Evolutionary conservation across 2,329 filamentous ascomycete species (phyloP), one percentile per base, ranked within the genome.

Genomic region (Thielaviopsis cerberus): DNA sequence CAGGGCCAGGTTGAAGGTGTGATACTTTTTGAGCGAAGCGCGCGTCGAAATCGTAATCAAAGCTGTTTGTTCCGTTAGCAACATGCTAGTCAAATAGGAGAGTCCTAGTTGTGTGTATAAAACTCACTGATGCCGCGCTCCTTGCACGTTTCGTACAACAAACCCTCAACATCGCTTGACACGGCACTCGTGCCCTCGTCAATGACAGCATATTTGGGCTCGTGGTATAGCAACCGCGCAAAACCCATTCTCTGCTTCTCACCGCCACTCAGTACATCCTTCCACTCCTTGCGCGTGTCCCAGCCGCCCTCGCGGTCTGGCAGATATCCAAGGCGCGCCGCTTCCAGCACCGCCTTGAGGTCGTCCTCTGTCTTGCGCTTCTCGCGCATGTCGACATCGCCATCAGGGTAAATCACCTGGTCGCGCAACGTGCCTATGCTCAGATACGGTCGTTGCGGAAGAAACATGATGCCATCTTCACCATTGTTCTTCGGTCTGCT

Each of bases 281-380:
- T 96, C 92, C 92, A 98, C 67, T 95, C 90, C 71, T 98, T 97
- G 59, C 88, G 80, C 4, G 88, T 92, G 67, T 98, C 88, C 89
- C 89, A 97, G 15, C 92, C 92, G 45, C 92, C 92, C 74, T 98
- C 92, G 17, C 92, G 82, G 54, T 90, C 82, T 1, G 88, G 87
- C 0, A 98, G 77, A 69, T 98, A 97, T 3, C 89, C 91, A 0
- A 98, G 76, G 59, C 81, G 81, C 0, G 90, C 90, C 55, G 87
- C 85, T 59, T 95, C 87, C 3, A 98, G 77, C 2, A 94, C 80
- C 25, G 76, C 76, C 66, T 84, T 80, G 22, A 98, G 77, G 63
- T 94, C 86, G 26, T 59, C 48, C 67, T 98, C 92, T 2, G 79
- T 81, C 64, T 84, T 83, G 17, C 85, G 82, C 62, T 85, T 83